phyloP scores from a whole-genome alignment of 2,329 filamentous ascomycete genomes.

The Xylariaceae sp. region DNA sequence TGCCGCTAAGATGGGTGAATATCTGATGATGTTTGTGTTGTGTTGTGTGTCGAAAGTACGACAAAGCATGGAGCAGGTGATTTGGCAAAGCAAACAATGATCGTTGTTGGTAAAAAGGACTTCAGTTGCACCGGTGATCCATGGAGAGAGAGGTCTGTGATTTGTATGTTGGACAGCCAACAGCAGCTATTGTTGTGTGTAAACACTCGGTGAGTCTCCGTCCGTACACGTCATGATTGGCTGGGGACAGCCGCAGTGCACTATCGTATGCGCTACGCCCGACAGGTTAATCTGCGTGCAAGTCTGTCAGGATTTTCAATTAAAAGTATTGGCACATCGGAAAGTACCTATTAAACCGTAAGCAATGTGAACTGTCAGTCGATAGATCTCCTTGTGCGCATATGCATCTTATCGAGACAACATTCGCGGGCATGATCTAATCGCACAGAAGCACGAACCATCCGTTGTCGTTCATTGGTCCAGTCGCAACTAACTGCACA shows the following conservation, averaged over 20 bases:
- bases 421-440: background rate
- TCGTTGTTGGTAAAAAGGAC: background rate
- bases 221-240: background rate
- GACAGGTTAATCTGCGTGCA: too few species aligned
- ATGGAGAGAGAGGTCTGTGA: background rate
- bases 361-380: background rate
- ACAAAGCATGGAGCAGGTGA: too few species aligned
- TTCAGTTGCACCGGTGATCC: background rate
- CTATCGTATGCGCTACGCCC: too few species aligned
- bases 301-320: too few species aligned
- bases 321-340: background rate
- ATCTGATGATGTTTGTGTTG: too few species aligned
- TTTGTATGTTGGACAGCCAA: background rate
- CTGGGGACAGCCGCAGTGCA: background rate
- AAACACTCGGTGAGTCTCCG: background rate
- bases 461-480: background rate
- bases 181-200: background rate
- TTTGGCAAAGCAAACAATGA: too few species aligned
- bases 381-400: background rate
- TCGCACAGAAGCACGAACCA: background rate
- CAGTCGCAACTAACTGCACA: too few species aligned
- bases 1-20: too few species aligned
- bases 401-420: background rate
- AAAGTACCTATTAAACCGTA: background rate
- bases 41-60: too few species aligned